Evolutionary conservation across 2,329 filamentous ascomycete species (phyloP).

Genomic region (Xylaria sp.): DNA sequence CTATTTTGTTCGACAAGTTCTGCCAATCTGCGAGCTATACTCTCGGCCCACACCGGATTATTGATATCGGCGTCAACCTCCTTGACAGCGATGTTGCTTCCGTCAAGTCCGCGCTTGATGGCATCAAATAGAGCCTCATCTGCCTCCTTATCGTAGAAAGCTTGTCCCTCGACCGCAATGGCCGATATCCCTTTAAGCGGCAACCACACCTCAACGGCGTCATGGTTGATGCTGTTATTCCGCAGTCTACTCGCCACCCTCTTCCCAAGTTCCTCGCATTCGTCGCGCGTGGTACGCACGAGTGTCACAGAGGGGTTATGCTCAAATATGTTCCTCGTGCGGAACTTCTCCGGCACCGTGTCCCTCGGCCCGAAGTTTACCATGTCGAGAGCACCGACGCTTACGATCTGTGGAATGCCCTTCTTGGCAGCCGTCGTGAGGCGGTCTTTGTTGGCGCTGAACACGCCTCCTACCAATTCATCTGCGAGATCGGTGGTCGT

Average conservation of each 20-base stretch:
- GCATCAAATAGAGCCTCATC: conserved; percentile 63
- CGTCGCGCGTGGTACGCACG: conserved; percentile 69
- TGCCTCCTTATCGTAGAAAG: conserved; percentile 60
- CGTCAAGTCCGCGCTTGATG: conserved; percentile 60
- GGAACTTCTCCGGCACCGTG: conserved; percentile 61
- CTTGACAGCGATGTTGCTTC: conserved; percentile 59
- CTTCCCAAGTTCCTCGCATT: conserved; percentile 64
- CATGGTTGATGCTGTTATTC: conserved; percentile 51
- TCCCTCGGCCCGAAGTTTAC: conserved; percentile 45
- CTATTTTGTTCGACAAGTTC: conserved; percentile 36
- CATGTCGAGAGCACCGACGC: conserved; percentile 65
- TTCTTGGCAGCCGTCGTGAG: conserved; percentile 66
- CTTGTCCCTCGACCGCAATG: conserved; percentile 62
- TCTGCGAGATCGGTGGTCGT: conserved; percentile 77
- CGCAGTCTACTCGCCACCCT: conserved; percentile 66
- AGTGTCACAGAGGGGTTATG: conserved; percentile 75
- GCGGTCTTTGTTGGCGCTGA: conserved; percentile 67
- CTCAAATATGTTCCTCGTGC: conserved; percentile 63
- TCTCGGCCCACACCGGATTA: conserved; percentile 50
- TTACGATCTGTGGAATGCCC: conserved; percentile 65
- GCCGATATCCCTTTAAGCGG: conserved; percentile 70
- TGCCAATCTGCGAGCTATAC: conserved; percentile 38
- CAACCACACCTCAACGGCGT: conserved; percentile 65
- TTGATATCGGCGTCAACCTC: conserved; percentile 65
- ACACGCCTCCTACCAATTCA: conserved; percentile 68